Percentiles rank a stretch among this genome's conserved stretches.
Evolutionary conservation across 2,329 filamentous ascomycete genomes (phyloP).

Genomic region (Talaromyces marneffei): DNA sequence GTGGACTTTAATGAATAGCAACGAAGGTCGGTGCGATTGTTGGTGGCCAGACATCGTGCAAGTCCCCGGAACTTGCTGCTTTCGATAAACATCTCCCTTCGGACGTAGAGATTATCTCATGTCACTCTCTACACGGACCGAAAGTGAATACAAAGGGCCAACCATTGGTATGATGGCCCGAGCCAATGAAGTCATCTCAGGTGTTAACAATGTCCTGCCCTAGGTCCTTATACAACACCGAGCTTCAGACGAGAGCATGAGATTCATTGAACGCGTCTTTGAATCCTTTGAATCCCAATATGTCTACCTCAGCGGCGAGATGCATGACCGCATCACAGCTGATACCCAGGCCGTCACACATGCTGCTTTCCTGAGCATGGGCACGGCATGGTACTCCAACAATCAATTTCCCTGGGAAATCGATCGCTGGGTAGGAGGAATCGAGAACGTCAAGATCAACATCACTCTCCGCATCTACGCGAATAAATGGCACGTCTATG

Average conservation of each 20-base stretch:
- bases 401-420: slow-evolving; percentile 96
- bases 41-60: slow-evolving; percentile 96
- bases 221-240: slow-evolving; percentile 85
- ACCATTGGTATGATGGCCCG: slow-evolving; percentile 60
- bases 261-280: slow-evolving; percentile 74
- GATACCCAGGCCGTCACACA: slow-evolving; percentile 98
- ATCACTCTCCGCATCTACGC: slow-evolving; percentile 94
- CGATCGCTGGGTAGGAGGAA: slow-evolving; percentile 89
- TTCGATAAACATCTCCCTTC: slow-evolving; percentile 82
- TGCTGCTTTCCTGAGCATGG: slow-evolving; percentile 95
- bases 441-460: slow-evolving; percentile 99
- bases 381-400: slow-evolving; percentile 93
- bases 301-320: slow-evolving; percentile 77
- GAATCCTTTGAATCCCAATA: slow-evolving; percentile 78
- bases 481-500: slow-evolving; percentile 99
- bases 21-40: slow-evolving; percentile 94
- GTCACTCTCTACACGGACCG: slow-evolving; percentile 93
- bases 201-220: slow-evolving; percentile 1
- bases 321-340: slow-evolving; percentile 95
- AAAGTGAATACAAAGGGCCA: slow-evolving; percentile 83
- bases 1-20: slow-evolving; percentile 51
- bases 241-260: slow-evolving; percentile 67
- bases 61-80: slow-evolving; percentile 88
- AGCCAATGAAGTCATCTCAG: background rate
- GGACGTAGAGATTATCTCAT: slow-evolving; percentile 90